Evolutionary conservation across 805 yeast genomes (phyloP), one percentile per base, ranked within the genome.

Genomic region (Candida saitoana): DNA sequence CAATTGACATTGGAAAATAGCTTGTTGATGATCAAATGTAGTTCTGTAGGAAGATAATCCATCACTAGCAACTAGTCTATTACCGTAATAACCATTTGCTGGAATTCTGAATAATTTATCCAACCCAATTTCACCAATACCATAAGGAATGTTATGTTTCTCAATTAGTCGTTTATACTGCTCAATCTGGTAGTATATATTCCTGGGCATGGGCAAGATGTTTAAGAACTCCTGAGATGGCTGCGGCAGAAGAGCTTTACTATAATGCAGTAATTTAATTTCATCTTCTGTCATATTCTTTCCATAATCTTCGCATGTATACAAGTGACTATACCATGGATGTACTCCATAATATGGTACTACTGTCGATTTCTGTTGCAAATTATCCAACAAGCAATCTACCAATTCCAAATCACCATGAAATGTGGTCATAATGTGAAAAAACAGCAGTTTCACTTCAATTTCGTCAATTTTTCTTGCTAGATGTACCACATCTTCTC

Each of bases 121-220:
- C 2, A 93, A 63, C 0, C 99, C 99, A n/a, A 88, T 74, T 52
- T 91, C 99, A 1, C 99, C 99, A 7, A 91, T 69, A 9, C 86
- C 74, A n/a, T 32, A 17, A 9, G 36, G 15, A 4, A n/a, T 12
- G 8, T 39, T 27, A 24, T 37, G 35, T 32, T 49, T 50, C 12
- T 8, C 40, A n/a, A 56, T 54, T 14, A 56, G 40, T 2, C 25
- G 18, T 16, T 60, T 54, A 20, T 82, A 57, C 15, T 45, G 41
- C 1, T 37, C 42, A 3, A 76, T 20, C 43, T 73, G 71, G 1
- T 52, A 50, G 1, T 52, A 44, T 1, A 87, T 44, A 27, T 56
- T 45, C 0, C 74, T 57, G 0, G 96, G 96, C 0, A 63, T 71
- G 0, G 96, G 96, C 15, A 89, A 65, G 2, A 43, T 42, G 2